These are phyloP conservation scores for Sporisorium iseilematis-ciliati DNA, from an alignment of 1,284 basidiomycete genomes.

Conservation along the genomic window DNA sequence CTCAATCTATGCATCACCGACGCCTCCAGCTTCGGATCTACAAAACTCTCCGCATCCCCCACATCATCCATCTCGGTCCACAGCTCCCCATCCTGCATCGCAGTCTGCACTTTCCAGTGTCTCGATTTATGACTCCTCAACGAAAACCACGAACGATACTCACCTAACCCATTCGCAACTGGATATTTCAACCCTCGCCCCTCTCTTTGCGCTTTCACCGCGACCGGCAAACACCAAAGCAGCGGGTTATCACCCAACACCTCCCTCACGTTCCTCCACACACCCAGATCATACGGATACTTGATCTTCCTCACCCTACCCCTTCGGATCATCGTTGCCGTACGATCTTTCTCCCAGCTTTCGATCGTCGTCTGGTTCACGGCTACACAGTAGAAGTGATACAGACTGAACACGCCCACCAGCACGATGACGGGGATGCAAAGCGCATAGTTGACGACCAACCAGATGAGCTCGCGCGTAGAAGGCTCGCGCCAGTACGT, in stretches of 20 bases:
- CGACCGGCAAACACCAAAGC: constrained; percentile 83
- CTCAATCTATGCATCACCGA: constrained; percentile 40
- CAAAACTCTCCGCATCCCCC: constrained; percentile 11
- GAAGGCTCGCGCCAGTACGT: constrained; percentile 77
- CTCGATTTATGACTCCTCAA: constrained; percentile 5
- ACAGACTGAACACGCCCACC: constrained; percentile 82
- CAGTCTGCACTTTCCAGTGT: constrained; percentile 18
- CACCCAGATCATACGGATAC: constrained; percentile 90
- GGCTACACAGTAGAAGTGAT: constrained; percentile 85
- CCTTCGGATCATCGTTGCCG: constrained; percentile 82
- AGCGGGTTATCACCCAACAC: constrained; percentile 81
- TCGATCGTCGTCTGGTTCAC: constrained; percentile 95
- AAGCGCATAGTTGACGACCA: constrained; percentile 86
- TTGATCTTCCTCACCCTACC: constrained; percentile 86
- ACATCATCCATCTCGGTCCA: background rate
- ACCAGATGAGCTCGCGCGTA: constrained; percentile 80
- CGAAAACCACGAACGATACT: constrained; percentile 7
- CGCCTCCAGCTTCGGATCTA: constrained; percentile 34
- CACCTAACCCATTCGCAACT: constrained; percentile 21
- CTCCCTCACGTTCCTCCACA: constrained; percentile 78
- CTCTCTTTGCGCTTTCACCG: constrained; percentile 65
- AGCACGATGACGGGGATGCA: constrained; percentile 86
- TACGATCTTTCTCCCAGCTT: constrained; percentile 96
- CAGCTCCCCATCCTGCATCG: constrained; percentile 4
- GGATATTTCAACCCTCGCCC: constrained; percentile 82